These are phyloP conservation scores for Flaveria brownii DNA, from an alignment of 129 eudicot species.

Conservation along the genomic window DNA sequence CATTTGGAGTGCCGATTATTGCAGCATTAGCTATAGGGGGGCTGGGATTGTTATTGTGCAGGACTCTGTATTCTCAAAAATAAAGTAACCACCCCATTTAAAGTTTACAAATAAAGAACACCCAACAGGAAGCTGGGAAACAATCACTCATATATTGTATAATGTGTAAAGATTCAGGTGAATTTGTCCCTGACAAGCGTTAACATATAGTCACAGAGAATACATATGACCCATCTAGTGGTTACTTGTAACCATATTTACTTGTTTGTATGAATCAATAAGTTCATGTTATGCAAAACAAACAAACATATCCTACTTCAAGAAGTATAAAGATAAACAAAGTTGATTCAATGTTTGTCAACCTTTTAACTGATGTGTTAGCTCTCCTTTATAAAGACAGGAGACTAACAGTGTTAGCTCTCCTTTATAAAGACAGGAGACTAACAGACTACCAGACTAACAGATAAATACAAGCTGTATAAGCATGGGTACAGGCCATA, in stretches of 20 bases:
- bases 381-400: too few species aligned
- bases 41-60: slow-evolving; percentile 62
- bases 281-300: background rate
- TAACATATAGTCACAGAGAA: slow-evolving; percentile 10
- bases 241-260: background rate
- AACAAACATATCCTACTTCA: too few species aligned
- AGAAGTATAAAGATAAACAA: too few species aligned
- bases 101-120: slow-evolving; percentile 16
- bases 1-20: slow-evolving; percentile 48
- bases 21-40: slow-evolving; percentile 67
- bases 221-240: background rate
- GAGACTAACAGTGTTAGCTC: too few species aligned
- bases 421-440: too few species aligned
- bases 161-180: slow-evolving; percentile 23
- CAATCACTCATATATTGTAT: slow-evolving; percentile 14
- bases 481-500: too few species aligned
- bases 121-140: slow-evolving; percentile 10
- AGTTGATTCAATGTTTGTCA: too few species aligned
- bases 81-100: slow-evolving; percentile 14
- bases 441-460: too few species aligned
- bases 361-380: too few species aligned
- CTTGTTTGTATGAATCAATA: background rate
- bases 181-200: slow-evolving; percentile 3
- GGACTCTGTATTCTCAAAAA: slow-evolving; percentile 48
- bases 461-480: too few species aligned